Evolutionary conservation across 495 filamentous ascomycete genomes (phyloP), one percentile per base, ranked within the genome.

Genomic region (Aspergillus saccharolyticus): DNA sequence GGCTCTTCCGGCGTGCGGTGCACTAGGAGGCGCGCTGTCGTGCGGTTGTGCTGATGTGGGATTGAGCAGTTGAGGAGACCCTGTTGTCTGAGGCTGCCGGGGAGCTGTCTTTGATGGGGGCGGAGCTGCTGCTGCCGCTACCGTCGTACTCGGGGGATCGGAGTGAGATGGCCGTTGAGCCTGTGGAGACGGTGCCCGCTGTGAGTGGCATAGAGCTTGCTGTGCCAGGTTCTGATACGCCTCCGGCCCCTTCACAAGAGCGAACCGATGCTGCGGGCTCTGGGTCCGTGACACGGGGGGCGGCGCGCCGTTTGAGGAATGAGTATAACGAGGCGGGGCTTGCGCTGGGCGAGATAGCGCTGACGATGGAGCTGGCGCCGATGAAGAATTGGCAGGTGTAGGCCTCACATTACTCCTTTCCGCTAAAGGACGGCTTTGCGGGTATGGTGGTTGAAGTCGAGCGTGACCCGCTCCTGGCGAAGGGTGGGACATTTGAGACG

Each of bases 371-470:
- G 47, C 1, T 1, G 30, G 10, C 19, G 42, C 30, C 22, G 54
- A 20, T n/a, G 44, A 15, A 4, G 44, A 21, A 12, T n/a, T 25
- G 8, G 22, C n/a, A 17, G 0, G 24, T 17, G 22, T 24, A 28
- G 47, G 47, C 47, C 54, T 55, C 28, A 43, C 28, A 55, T 48
- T 39, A 12, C 6, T 50, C 14, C 47, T 50, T 25, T 50, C 47
- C 8, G 24, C 28, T n/a, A 24, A 50, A 6, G 33, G 33, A 15
- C 33, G 33, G 10, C 33, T 12, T 39, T 39, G 33, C 2, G 33
- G 33, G 47, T 50, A 50, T 9, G 44, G 22, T 47, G 15, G 47
- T 28, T 50, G 14, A n/a, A 17, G 30, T 18, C 22, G 47, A 28
- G 47, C 5, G 47, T 28, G 22, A 39, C 33, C 14, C 33, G 33